Percentiles rank a stretch among this genome's conserved stretches.
Conservation (phyloP, 805 yeast species). For the Yarrowia sp. region DNA sequence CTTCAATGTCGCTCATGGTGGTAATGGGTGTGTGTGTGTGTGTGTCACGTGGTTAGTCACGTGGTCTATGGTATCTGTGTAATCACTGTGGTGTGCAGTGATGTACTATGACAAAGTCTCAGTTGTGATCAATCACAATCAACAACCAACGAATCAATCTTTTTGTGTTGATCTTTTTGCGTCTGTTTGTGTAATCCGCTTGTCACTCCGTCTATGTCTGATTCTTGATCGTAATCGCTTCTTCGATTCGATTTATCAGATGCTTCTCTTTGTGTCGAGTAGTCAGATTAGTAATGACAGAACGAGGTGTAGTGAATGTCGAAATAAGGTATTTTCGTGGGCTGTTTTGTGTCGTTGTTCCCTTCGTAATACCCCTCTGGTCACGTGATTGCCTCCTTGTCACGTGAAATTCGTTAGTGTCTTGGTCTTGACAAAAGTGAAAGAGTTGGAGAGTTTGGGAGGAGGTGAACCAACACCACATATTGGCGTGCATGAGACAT, state of each 20-base stretch:
- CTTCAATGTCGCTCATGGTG: slow-evolving; percentile 32
- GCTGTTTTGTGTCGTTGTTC: too few species aligned
- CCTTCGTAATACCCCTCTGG: too few species aligned
- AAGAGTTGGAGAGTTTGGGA: slow-evolving; percentile 34
- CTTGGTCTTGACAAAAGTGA: neutral
- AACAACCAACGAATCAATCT: too few species aligned
- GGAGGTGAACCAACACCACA: slow-evolving; percentile 19
- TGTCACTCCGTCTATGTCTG: too few species aligned
- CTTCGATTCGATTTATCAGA: too few species aligned
- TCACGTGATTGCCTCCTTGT: slow-evolving; percentile 6
- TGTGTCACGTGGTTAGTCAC: slow-evolving; percentile 1
- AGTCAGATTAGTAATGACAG: neutral
- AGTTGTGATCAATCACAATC: too few species aligned
- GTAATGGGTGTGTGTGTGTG: neutral
- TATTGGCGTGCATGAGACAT: neutral
- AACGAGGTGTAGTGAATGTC: too few species aligned
- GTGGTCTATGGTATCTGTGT: neutral
- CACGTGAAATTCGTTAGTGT: neutral
- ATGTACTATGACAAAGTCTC: neutral
- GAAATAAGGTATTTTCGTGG: too few species aligned
- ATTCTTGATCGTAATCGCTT: too few species aligned
- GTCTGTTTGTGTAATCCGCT: too few species aligned
- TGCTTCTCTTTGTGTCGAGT: neutral
- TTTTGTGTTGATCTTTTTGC: too few species aligned
- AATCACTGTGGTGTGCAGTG: neutral